A percentile compares a stretch with the other conserved stretches of the same genome.
These are phyloP conservation scores for Rosa lucieae DNA, from an alignment of 306 rosid species.

Conservation along the genomic window DNA sequence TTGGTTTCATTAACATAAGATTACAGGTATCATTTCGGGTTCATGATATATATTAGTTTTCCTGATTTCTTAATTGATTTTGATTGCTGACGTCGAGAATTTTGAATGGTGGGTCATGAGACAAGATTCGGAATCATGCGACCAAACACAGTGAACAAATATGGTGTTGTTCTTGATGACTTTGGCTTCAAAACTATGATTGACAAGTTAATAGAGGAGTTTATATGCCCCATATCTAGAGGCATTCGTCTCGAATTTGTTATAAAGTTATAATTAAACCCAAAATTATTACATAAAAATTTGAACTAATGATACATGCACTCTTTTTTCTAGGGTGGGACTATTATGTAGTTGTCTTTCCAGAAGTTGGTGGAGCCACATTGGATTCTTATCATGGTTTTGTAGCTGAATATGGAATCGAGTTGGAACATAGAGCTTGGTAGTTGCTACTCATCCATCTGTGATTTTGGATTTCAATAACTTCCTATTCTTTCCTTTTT, in stretches of 20 bases:
- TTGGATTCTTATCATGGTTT: slow-evolving; percentile 97
- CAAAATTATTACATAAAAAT: background rate
- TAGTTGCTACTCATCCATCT: slow-evolving; percentile 35
- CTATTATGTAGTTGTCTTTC: slow-evolving; percentile 58
- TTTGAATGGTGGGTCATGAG: slow-evolving; percentile 90
- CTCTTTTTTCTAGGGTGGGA: slow-evolving; percentile 33
- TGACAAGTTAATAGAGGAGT: slow-evolving; percentile 66
- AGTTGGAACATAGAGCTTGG: slow-evolving; percentile 86
- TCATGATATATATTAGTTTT: slow-evolving; percentile 29
- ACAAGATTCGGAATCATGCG: slow-evolving; percentile 80
- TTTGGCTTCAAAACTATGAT: slow-evolving; percentile 85
- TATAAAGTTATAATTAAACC: slow-evolving; percentile 17
- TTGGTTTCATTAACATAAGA: too few relatives aligned
- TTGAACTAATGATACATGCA: background rate
- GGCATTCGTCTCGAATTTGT: slow-evolving; percentile 33
- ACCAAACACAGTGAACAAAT: slow-evolving; percentile 87
- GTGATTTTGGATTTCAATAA: background rate
- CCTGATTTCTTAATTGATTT: slow-evolving; percentile 56
- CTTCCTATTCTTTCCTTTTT: background rate
- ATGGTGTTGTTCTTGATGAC: slow-evolving; percentile 95
- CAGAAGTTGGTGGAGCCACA: too few relatives aligned
- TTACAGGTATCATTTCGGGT: slow-evolving; percentile 65
- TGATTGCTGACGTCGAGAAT: slow-evolving; percentile 79
- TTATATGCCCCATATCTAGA: slow-evolving; percentile 69
- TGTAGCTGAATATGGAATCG: slow-evolving; percentile 86